Base-by-base conservation (phyloP, 2,329 filamentous ascomycete genomes). In the Ceratocystiopsis brevicomis region DNA sequence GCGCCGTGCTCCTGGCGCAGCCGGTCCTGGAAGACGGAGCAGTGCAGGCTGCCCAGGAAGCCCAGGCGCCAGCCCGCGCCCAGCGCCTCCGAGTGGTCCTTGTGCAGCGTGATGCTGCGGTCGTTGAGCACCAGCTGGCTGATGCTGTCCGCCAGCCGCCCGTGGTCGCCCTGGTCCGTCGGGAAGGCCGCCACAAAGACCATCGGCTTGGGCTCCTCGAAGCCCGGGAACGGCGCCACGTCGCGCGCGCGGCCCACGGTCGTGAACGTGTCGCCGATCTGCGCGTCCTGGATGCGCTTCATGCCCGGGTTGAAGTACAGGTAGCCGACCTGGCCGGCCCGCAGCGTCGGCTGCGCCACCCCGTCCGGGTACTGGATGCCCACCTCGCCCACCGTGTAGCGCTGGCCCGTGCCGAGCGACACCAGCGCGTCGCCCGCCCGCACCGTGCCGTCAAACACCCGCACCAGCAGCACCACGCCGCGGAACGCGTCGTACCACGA, bases 401-500 rank as follows among this genome's bases (percentile, higher is more conserved):
- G 87, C 49, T 83, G 69, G 8, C 81, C 80, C 0, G 90, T 98
- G 1, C 80, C 88, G 53, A 95, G 80, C 0, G 87, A 95, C 5
- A 83, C 64, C n/a, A 98, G 65, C 36, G 80, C 76, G 55, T 96
- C 86, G 5, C 90, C 90, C 0, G 87, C 76, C 45, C 71, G 75
- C 49, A 98, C 69, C 42, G 75, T 73, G 12, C 90, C 90, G 50
- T 96, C 86, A 53, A 98, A 98, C 16, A 98, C 68, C 12, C 90
- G 71, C 13, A 98, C 86, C 8, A 98, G 69, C 42, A 95, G 69
- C 43, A 96, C 81, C 34, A 98, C 90, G 13, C 90, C 90, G 51
- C 86, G 81, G 60, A 95, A 98, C 47, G 80, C 87, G 56, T 94
- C 87, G 58, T 98, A 98, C 90, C 90, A 98, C 18, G 87, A 95